These are phyloP conservation scores for Myrica gale DNA, from an alignment of 306 rosid genomes.

Conservation along the genomic window DNA sequence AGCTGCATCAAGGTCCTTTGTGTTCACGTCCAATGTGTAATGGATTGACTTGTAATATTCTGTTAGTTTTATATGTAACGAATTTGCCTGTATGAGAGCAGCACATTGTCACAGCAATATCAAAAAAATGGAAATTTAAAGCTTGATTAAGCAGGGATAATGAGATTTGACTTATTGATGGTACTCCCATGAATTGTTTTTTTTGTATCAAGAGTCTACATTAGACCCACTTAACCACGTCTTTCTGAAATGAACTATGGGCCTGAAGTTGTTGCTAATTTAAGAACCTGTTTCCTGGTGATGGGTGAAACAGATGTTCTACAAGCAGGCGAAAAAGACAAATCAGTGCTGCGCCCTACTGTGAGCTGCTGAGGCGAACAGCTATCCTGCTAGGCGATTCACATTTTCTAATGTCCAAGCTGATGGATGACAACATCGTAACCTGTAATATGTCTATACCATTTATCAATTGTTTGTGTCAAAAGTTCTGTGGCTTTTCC, in stretches of 20 bases:
- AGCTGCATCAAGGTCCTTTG: too few relatives aligned
- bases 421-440: constrained; percentile 45
- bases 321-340: constrained; percentile 94
- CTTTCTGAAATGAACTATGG: not conserved
- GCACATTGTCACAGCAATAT: not conserved
- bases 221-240: not conserved
- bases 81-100: not conserved
- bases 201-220: constrained; percentile 19
- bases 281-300: constrained; percentile 21
- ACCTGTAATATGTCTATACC: constrained; percentile 52
- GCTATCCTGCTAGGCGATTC: constrained; percentile 22
- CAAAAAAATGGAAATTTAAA: not conserved
- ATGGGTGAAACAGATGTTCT: constrained; percentile 87
- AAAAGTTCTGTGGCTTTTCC: constrained; percentile 45
- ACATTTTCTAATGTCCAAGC: constrained; percentile 31
- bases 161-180: too few relatives aligned
- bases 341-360: constrained; percentile 84
- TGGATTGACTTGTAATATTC: not conserved
- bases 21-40: not conserved
- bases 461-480: constrained; percentile 55
- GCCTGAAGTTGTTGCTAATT: constrained; percentile 24
- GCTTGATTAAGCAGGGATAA: too few relatives aligned
- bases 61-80: not conserved
- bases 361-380: constrained; percentile 42
- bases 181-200: constrained; percentile 1